Evolutionary conservation across 148 eudicot genomes (phyloP).

Genomic region (Salicornia ramosissima): DNA sequence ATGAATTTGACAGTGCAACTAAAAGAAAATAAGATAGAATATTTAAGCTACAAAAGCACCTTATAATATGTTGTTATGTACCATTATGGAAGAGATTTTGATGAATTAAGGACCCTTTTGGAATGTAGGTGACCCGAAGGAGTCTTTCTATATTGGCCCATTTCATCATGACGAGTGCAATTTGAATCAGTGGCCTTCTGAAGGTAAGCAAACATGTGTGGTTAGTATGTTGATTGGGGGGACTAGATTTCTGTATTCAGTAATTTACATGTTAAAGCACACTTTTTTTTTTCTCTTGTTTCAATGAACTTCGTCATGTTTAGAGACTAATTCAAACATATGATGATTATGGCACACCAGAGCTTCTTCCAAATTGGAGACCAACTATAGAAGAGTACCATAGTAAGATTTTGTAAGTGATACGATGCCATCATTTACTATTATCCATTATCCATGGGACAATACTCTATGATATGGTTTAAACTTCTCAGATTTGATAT

Average conservation of each 20-base stretch:
- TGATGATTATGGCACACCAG: conserved; percentile 18
- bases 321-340: background rate
- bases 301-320: background rate
- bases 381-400: conserved; percentile 31
- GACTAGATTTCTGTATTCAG: background rate
- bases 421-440: conserved; percentile 7
- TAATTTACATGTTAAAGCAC: background rate
- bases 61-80: background rate
- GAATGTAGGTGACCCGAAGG: conserved; percentile 65
- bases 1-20: background rate
- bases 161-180: conserved; percentile 29
- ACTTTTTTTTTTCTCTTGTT: background rate
- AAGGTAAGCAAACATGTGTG: conserved; percentile 35
- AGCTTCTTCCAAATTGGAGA: conserved; percentile 34
- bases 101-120: conserved; percentile 1
- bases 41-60: background rate
- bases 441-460: background rate
- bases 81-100: background rate
- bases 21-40: background rate
- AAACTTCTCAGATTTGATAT: too few species aligned
- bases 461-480: background rate
- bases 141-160: conserved; percentile 64
- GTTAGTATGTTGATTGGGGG: conserved; percentile 8
- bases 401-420: conserved; percentile 41
- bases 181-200: conserved; percentile 76